Conservation (phyloP, 2,329 filamentous ascomycete species). For the Lasiodiplodia theobromae region DNA sequence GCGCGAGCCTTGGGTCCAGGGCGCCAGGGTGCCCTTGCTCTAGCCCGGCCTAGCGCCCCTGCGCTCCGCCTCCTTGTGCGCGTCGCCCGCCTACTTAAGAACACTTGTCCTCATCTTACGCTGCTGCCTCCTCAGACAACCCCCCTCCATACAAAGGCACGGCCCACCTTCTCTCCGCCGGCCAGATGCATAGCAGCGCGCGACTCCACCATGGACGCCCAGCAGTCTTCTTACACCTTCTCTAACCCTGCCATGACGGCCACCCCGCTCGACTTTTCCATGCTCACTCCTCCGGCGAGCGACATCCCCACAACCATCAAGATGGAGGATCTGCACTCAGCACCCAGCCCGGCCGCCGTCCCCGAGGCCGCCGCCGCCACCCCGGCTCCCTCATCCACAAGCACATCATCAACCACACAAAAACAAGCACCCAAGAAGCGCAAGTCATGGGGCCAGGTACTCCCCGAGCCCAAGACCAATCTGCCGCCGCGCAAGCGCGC, state of each 20-base stretch:
- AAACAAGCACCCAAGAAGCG: slow-evolving; percentile 83
- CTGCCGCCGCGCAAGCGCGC: slow-evolving; percentile 95
- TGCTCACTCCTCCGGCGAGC: slow-evolving; percentile 17
- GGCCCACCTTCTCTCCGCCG: slow-evolving; percentile 14
- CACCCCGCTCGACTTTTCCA: slow-evolving; percentile 22
- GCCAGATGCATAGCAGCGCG: slow-evolving; percentile 21
- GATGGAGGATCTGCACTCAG: slow-evolving; percentile 49
- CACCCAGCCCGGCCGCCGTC: slow-evolving; percentile 34
- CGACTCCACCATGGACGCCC: slow-evolving; percentile 19
- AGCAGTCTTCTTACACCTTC: slow-evolving; percentile 14
- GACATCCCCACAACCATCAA: slow-evolving; percentile 44
- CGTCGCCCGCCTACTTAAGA: slow-evolving; percentile 26
- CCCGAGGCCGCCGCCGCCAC: slow-evolving; percentile 33
- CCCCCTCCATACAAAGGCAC: slow-evolving; percentile 28
- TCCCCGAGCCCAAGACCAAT: slow-evolving; percentile 95
- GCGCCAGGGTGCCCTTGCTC: slow-evolving; percentile 16
- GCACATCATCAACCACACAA: slow-evolving; percentile 12
- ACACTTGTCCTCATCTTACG: slow-evolving; percentile 28
- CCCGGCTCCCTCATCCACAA: neutral
- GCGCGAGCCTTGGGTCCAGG: neutral
- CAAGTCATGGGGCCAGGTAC: slow-evolving; percentile 98
- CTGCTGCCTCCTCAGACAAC: slow-evolving; percentile 27
- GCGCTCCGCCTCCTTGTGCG: slow-evolving; percentile 18
- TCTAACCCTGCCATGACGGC: slow-evolving; percentile 22
- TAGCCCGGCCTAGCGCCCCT: slow-evolving; percentile 10